phyloP scores from a whole-genome alignment of 2,329 filamentous ascomycete species.

The Aspergillus carbonarius region DNA sequence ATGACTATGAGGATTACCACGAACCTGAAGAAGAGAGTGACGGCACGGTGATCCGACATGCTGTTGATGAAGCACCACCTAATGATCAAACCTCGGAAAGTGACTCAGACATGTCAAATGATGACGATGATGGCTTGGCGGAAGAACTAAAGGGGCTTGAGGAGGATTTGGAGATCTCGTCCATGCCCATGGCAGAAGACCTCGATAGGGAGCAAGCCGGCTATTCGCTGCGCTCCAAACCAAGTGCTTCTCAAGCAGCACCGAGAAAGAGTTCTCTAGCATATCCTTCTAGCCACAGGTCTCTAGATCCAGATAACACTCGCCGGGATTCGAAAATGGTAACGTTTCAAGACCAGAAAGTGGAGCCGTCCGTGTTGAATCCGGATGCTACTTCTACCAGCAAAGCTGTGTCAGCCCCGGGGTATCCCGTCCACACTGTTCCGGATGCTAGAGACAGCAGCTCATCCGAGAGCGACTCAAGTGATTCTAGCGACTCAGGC shows the following conservation, averaged over 20 bases:
- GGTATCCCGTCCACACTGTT: too few species aligned
- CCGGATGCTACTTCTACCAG: too few species aligned
- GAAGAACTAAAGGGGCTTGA: constrained; percentile 48
- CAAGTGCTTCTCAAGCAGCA: constrained; percentile 1
- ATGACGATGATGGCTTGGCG: constrained; percentile 39
- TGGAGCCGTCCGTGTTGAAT: constrained; percentile 5
- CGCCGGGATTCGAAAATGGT: constrained; percentile 35
- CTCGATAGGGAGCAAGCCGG: constrained; percentile 15
- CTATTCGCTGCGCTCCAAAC: constrained; percentile 16
- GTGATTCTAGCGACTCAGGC: constrained; percentile 24
- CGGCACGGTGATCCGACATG: constrained; percentile 38
- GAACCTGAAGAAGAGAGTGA: constrained; percentile 29
- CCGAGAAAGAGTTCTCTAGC: constrained; percentile 15
- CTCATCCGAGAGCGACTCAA: constrained; percentile 16
- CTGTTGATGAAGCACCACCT: constrained; percentile 23
- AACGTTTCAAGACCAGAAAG: constrained; percentile 27
- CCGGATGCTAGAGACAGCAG: constrained; percentile 13
- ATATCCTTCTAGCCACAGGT: constrained; percentile 15
- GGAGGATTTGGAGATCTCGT: constrained; percentile 40
- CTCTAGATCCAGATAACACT: constrained; percentile 22
- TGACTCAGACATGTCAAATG: constrained; percentile 30
- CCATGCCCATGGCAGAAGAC: constrained; percentile 21
- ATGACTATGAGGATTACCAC: constrained; percentile 26
- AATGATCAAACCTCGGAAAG: constrained; percentile 28
- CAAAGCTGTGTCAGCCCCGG: too few species aligned